Evolutionary conservation across 2,329 filamentous ascomycete species (phyloP), one percentile per base, ranked within the genome.

Genomic region (Trichophyton schoenleinii): DNA sequence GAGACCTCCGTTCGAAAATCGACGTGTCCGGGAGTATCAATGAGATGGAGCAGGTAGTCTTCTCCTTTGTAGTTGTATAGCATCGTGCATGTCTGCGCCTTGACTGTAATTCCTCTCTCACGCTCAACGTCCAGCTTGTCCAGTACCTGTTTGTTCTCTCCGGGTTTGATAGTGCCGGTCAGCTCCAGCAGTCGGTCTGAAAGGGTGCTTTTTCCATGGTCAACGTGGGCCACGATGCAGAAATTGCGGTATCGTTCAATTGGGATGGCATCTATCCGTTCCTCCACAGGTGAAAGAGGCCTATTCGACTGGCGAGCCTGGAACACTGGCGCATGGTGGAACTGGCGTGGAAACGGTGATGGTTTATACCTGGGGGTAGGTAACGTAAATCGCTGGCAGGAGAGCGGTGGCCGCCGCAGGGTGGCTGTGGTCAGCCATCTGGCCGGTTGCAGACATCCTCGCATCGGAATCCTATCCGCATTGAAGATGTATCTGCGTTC

Each of bases 51-150:
- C 61, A 99, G 81, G 72, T 97, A 97, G 73, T 99, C 94, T 36
- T 87, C 78, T 15, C 88, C 91, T 18, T 87, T 79, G 76, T 96
- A 80, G 31, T 87, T 90, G 78, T 96, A 96, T 59, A 99, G 83
- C 94, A 99, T 99, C 61, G 87, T 94, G 75, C 94, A 97, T 62
- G 94, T 97, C 78, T 99, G 94, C 61, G 94, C 94, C 79, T 99
- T 99, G 73, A 99, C 94, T 0, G 94, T 99, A 72, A 99, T 99
- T 64, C 94, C 94, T 44, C 94, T 84, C 75, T 97, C 91, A 59
- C 94, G 82, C 77, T 99, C 94, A 61, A 99, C 94, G 72, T 99
- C 94, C 41, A 99, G 83, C 73, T 96, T 96, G 76, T 99, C 94
- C 65, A 99, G 79, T 64, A 97, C 89, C 79, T 99, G 94, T 77